Evolutionary conservation across 106 monocot genomes (phyloP).

Genomic region (Dendrobium chrysotoxum): DNA sequence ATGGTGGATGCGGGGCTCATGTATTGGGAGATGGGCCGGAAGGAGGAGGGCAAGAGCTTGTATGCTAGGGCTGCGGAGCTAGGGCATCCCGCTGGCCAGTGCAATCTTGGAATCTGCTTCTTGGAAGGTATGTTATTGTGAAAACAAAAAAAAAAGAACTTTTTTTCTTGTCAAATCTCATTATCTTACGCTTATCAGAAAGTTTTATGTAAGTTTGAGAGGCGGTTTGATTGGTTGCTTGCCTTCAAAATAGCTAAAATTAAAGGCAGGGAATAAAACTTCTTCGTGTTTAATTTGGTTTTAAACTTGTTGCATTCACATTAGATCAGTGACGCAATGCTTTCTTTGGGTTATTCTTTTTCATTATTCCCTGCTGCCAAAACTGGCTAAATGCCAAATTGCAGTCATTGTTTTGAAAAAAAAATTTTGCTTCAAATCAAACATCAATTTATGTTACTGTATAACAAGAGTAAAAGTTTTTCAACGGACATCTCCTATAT

Average conservation of each 20-base stretch:
- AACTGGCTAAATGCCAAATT: not conserved
- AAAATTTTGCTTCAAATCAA: not conserved
- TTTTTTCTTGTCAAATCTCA: not conserved
- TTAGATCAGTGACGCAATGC: not conserved
- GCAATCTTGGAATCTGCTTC: constrained; percentile 54
- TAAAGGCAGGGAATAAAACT: not conserved
- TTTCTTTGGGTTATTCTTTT: not conserved
- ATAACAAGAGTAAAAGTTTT: too few relatives aligned
- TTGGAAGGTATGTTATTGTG: constrained; percentile 39
- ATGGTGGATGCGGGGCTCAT: constrained; percentile 76
- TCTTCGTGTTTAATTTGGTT: not conserved
- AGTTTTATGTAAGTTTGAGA: not conserved
- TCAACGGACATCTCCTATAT: too few relatives aligned
- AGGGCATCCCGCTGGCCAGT: constrained; percentile 39
- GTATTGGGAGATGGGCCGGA: constrained; percentile 66
- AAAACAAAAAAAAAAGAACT: too few relatives aligned
- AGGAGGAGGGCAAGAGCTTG: constrained; percentile 37
- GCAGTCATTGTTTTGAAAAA: not conserved
- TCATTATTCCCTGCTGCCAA: not conserved
- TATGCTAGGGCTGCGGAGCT: constrained; percentile 59
- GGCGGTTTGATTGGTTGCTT: not conserved
- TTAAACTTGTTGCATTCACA: not conserved
- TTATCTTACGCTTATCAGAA: not conserved
- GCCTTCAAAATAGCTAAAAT: not conserved
- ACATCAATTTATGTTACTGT: too few relatives aligned